Evolutionary conservation across 2,329 filamentous ascomycete species (phyloP), one percentile per base, ranked within the genome.

Genomic region (Emmonsiellopsis sp.): DNA sequence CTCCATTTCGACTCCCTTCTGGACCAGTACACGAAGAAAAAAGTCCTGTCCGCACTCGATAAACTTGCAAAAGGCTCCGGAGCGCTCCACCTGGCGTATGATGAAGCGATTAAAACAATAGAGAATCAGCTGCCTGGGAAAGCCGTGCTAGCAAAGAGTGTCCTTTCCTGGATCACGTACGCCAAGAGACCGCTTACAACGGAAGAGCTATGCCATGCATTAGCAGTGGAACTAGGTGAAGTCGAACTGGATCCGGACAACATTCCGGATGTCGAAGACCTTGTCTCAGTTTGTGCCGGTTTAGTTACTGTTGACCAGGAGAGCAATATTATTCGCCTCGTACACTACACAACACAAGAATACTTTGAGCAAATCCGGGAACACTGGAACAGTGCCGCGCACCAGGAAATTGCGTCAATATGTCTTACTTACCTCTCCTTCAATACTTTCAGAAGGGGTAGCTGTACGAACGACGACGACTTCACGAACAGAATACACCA

Each of bases 61-160:
- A 51, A 26, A 0, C 62, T 67, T 2, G 57, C 78, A 1, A 10
- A 53, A 32, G 62, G 57, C 0, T 56, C 77, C 0, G 57, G 65
- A 42, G 11, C 68, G 67, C 7, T 59, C 61, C 3, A 50, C 60
- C 11, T 64, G 63, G 2, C 71, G 73, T 81, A 81, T 46, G 54
- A 66, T 0, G 56, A 70, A 0, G 69, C 71, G 0, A 73, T 79
- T 62, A 38, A 66, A 0, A 26, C 7, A 10, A 47, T 47, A 8
- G n/a, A 47, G 32, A 32, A n/a, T 26, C 30, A 26, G 44, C 7
- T 30, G 0, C 7, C 7, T 10, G 20, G n/a, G 6, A 9, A 20
- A 9, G 8, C 8, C n/a, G 31, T n/a, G 11, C 44, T 7, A 9
- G 44, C 9, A 7, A 47, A 30, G 44, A 9, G 31, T n/a, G 20